Conservation (phyloP, 495 filamentous ascomycete species). For the Pyrenula massariospora region DNA sequence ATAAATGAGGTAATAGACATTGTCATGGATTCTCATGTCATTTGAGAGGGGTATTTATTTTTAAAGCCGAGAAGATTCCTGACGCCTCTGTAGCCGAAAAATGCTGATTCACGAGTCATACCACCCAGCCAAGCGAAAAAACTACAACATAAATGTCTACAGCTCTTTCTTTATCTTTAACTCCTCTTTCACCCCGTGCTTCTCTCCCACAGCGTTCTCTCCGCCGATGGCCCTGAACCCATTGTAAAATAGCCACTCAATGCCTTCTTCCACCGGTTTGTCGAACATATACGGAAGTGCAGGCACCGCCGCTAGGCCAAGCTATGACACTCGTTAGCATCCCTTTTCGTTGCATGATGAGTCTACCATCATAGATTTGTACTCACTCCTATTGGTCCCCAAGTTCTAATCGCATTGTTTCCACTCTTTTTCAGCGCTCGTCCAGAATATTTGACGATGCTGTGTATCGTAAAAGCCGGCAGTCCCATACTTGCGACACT, state of each 20-base stretch:
- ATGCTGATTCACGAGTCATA: too few relatives aligned
- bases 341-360: background rate
- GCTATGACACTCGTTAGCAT: constrained; percentile 17
- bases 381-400: constrained; percentile 74
- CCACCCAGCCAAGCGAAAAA: too few relatives aligned
- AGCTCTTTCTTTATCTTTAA: background rate
- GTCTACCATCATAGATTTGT: too few relatives aligned
- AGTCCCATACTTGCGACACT: constrained; percentile 83
- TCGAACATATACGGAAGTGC: constrained; percentile 86
- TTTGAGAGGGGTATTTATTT: too few relatives aligned
- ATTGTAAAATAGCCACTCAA: constrained; percentile 82
- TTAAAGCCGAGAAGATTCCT: too few relatives aligned
- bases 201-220: constrained; percentile 30
- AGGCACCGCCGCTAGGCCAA: constrained; percentile 80
- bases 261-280: constrained; percentile 78
- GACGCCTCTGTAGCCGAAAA: too few relatives aligned
- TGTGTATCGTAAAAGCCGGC: constrained; percentile 92
- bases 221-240: constrained; percentile 61
- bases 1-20: too few relatives aligned
- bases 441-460: constrained; percentile 77
- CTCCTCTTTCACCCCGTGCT: background rate
- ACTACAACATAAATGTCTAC: too few relatives aligned
- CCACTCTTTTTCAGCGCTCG: constrained; percentile 68
- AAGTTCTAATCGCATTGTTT: constrained; percentile 63
- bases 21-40: too few relatives aligned